Percentiles rank a stretch among this genome's conserved stretches.
phyloP scores from a whole-genome alignment of 768 basidiomycete genomes.

The Mycena kentingensis region DNA sequence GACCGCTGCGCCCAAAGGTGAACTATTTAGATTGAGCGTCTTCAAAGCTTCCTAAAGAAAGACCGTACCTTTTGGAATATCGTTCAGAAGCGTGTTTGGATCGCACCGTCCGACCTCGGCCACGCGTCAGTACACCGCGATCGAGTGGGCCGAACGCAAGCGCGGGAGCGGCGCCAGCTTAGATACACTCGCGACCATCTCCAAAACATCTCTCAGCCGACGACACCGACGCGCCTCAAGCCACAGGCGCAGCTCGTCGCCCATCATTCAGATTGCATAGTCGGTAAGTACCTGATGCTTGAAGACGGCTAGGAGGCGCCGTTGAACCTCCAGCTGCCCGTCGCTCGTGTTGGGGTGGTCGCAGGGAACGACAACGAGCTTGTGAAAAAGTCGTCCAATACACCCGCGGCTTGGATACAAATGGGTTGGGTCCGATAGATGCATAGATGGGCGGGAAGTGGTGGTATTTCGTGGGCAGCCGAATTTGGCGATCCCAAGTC shows the following conservation, averaged over 20 bases:
- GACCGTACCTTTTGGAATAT: constrained; percentile 91
- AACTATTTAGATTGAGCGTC: constrained; percentile 16
- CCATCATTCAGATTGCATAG: constrained; percentile 44
- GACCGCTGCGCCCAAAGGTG: constrained; percentile 17
- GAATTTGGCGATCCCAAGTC: constrained; percentile 92
- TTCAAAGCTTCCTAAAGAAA: constrained; percentile 85
- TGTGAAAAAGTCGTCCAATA: constrained; percentile 85
- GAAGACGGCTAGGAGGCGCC: constrained; percentile 82
- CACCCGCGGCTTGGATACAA: constrained; percentile 85
- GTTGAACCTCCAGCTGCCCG: constrained; percentile 70
- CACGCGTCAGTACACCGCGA: constrained; percentile 70
- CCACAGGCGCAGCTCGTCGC: constrained; percentile 83
- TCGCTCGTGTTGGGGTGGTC: constrained; percentile 63
- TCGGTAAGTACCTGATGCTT: constrained; percentile 72
- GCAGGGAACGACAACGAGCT: constrained; percentile 76
- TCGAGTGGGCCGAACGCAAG: constrained; percentile 42
- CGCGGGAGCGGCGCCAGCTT: constrained; percentile 45
- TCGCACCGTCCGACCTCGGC: constrained; percentile 90
- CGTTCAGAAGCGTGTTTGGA: constrained; percentile 92
- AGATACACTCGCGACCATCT: constrained; percentile 89
- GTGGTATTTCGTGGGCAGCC: constrained; percentile 84
- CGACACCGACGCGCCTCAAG: constrained; percentile 84
- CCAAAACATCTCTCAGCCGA: constrained; percentile 92
- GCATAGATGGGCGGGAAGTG: constrained; percentile 74
- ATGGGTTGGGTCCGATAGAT: constrained; percentile 71